Conservation (phyloP, 257 asterid genomes). For the Solanum pennellii region DNA sequence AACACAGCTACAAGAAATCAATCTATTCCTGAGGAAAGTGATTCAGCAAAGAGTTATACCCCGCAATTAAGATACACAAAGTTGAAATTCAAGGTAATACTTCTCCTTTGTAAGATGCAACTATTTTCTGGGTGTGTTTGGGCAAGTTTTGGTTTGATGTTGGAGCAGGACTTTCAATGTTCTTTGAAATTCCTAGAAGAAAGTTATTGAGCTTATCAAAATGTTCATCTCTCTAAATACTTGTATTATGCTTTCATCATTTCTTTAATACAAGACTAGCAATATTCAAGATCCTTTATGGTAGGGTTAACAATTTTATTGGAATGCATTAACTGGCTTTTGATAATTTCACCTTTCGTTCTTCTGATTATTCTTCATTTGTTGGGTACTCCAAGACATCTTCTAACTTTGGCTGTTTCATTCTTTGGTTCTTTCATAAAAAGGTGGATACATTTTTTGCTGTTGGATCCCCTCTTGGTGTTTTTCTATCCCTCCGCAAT, state of each 20-base stretch:
- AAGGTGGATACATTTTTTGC: constrained; percentile 96
- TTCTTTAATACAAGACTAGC: background rate
- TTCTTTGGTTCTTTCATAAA: constrained; percentile 9
- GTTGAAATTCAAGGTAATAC: constrained; percentile 66
- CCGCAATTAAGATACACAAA: constrained; percentile 75
- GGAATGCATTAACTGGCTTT: background rate
- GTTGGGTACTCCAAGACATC: background rate
- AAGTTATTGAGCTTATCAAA: background rate
- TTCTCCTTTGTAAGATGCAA: background rate
- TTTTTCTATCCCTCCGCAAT: constrained; percentile 92
- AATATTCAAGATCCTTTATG: background rate
- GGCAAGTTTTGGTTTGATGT: background rate
- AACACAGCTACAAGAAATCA: constrained; percentile 11
- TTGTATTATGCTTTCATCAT: background rate
- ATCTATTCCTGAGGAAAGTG: constrained; percentile 22
- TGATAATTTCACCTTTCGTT: background rate
- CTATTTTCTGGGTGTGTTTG: background rate
- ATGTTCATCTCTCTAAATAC: background rate
- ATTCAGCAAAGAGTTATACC: constrained; percentile 49
- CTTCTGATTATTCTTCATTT: background rate
- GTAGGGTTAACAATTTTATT: background rate
- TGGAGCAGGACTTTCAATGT: background rate
- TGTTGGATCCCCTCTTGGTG: constrained; percentile 98
- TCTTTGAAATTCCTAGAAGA: background rate
- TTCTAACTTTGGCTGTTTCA: background rate